phyloP scores from a whole-genome alignment of 164 flowering plant species.

The Warburgia ugandensis region DNA sequence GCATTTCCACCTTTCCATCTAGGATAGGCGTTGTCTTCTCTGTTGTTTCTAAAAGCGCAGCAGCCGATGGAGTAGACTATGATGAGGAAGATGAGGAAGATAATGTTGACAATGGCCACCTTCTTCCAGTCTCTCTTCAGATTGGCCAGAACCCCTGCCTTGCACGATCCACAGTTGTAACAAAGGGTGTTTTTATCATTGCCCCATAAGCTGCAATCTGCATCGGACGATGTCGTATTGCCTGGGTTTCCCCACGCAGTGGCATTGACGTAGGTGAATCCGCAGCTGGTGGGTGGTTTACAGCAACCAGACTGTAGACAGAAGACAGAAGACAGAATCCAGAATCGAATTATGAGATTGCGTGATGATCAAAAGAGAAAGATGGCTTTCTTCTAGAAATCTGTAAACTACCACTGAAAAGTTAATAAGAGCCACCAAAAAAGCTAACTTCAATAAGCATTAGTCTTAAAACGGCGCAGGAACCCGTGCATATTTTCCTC shows the following conservation, averaged over 20 bases:
- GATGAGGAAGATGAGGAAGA: conserved; percentile 37
- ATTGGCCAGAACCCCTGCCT: conserved; percentile 46
- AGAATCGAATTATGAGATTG: too few species aligned
- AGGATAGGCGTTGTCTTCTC: conserved; percentile 27
- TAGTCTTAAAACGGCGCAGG: too few species aligned
- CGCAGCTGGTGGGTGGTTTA: conserved; percentile 45
- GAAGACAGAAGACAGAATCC: background rate
- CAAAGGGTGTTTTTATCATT: conserved; percentile 28
- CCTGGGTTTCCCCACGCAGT: conserved; percentile 26
- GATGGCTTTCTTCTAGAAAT: too few species aligned
- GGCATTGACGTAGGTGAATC: conserved; percentile 29
- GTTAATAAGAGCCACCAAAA: too few species aligned
- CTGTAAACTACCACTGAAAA: too few species aligned
- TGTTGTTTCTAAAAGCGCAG: conserved; percentile 52
- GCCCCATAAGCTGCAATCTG: conserved; percentile 35
- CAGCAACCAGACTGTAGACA: conserved; percentile 67
- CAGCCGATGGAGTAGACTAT: conserved; percentile 45
- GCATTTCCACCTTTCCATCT: conserved; percentile 22
- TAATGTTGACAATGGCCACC: conserved; percentile 37
- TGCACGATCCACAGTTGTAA: conserved; percentile 46
- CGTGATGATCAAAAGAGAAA: too few species aligned
- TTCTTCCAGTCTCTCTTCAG: conserved; percentile 45
- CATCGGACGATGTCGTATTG: background rate
- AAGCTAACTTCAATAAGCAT: too few species aligned
- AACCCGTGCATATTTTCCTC: too few species aligned